Base-by-base conservation (phyloP, 441 rosid species). In the Mallotus repandus region DNA sequence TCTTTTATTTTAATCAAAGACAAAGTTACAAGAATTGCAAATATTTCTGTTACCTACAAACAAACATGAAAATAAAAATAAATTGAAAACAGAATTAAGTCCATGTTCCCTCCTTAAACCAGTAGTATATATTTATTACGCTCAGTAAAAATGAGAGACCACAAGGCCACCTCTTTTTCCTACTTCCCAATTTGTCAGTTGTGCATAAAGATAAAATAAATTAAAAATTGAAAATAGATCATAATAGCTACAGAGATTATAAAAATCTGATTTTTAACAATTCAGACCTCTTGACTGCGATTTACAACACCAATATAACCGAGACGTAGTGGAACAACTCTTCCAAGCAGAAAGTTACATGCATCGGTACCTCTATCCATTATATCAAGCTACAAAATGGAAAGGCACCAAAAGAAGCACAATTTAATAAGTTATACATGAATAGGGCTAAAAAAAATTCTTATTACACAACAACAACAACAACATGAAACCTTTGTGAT, bases 301-400 rank as follows among this genome's bases (percentile, higher is more conserved):
- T 90, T 90, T 38, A 88, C 91, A 8, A 90, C 88, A 56, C 92
- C 95, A 50, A 88, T 79, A 75, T 86, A 90, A 70, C 95, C 95
- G 48, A 87, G 91, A 38, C 79, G 79, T 15, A 90, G 85, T 25
- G 92, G 91, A 73, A 88, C 72, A 68, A 88, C 86, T 83, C 70
- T 86, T 58, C 92, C 95, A 75, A 88, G 89, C 59, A 90, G 83
- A 57, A 86, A 79, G 60, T 84, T 86, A 57, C 88, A 74, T 57
- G 88, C 95, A 81, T 86, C 72, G 16, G 91, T 88, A 54, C 92
- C 92, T 77, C 84, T 86, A 80, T 90, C 95, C 92, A 88, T 90
- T 65, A 90, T 90, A 85, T 90, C 95, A 79, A 89, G 81, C 95
- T 89, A 21, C 52, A 70, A 77, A 38, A 68, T 49, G 49, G 67